phyloP scores from a whole-genome alignment of 176 grass and related monocot genomes.

The Aechmea fasciata region DNA sequence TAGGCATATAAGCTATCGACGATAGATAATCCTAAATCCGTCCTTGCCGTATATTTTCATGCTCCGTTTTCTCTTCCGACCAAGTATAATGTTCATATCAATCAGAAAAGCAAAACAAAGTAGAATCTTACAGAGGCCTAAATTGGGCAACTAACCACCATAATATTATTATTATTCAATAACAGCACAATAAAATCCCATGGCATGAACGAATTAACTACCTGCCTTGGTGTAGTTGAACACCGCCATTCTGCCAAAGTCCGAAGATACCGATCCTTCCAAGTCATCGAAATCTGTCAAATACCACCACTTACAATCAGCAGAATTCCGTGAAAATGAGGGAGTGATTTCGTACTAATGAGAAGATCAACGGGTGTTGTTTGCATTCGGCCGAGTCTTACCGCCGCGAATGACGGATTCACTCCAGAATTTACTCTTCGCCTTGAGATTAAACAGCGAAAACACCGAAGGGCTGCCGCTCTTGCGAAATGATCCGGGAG shows the following conservation, averaged over 20 bases:
- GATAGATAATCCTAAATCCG: no score
- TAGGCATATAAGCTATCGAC: no score
- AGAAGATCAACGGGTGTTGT: background rate
- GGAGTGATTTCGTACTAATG: background rate
- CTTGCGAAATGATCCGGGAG: background rate
- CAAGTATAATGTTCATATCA: no score
- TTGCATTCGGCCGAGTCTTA: background rate
- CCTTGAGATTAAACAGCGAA: slow-evolving; percentile 86
- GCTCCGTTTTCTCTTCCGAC: no score
- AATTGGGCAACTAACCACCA: no score
- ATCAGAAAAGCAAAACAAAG: no score
- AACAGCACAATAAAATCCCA: no score
- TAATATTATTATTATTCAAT: no score
- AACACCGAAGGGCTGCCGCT: slow-evolving; percentile 42
- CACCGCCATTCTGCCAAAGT: slow-evolving; percentile 37
- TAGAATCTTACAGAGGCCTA: no score
- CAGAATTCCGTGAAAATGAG: no score
- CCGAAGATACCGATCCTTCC: slow-evolving; percentile 44
- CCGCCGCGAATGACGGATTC: slow-evolving; percentile 82
- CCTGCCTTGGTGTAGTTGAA: slow-evolving; percentile 85
- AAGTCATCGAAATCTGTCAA: slow-evolving; percentile 77
- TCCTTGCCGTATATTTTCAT: no score
- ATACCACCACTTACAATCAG: background rate
- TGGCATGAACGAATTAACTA: slow-evolving; percentile 18
- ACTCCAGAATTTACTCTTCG: slow-evolving; percentile 81